A percentile compares a stretch with the other conserved stretches of the same genome.
These are phyloP conservation scores for Helicostylum pulchrum DNA, from an alignment of 192 early-diverging fungal species.

Conservation along the genomic window DNA sequence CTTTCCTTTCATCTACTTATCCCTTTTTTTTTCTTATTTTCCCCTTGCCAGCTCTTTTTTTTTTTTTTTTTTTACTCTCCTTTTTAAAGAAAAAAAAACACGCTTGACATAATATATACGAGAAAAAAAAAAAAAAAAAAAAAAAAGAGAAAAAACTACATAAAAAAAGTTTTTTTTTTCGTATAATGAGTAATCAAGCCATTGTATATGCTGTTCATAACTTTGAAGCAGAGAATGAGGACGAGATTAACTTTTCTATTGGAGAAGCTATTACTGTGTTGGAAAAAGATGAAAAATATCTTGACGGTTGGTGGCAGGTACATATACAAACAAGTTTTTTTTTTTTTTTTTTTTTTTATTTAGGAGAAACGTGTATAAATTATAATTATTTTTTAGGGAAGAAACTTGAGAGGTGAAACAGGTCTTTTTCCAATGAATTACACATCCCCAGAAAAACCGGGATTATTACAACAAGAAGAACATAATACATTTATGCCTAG, in stretches of 20 bases:
- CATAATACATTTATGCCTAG: conserved; percentile 10
- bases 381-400: conserved; percentile 45
- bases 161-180: no score
- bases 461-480: neutral
- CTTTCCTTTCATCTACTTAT: no score
- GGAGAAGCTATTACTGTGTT: conserved; percentile 71
- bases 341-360: conserved; percentile 8
- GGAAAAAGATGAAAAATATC: conserved; percentile 68
- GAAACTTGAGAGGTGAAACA: conserved; percentile 56
- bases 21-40: no score
- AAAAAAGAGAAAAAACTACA: no score
- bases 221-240: conserved; percentile 64
- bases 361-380: conserved; percentile 49
- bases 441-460: conserved; percentile 33
- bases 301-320: conserved; percentile 84
- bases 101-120: no score
- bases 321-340: conserved; percentile 1
- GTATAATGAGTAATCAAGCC: conserved; percentile 30
- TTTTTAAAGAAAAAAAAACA: no score
- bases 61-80: no score
- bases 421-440: conserved; percentile 76
- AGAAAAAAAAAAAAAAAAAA: no score
- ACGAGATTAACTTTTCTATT: conserved; percentile 65
- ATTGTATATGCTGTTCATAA: conserved; percentile 57
- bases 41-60: no score